Conservation (phyloP, 352 stramenopile genomes). For the Pythium aristosporum region DNA sequence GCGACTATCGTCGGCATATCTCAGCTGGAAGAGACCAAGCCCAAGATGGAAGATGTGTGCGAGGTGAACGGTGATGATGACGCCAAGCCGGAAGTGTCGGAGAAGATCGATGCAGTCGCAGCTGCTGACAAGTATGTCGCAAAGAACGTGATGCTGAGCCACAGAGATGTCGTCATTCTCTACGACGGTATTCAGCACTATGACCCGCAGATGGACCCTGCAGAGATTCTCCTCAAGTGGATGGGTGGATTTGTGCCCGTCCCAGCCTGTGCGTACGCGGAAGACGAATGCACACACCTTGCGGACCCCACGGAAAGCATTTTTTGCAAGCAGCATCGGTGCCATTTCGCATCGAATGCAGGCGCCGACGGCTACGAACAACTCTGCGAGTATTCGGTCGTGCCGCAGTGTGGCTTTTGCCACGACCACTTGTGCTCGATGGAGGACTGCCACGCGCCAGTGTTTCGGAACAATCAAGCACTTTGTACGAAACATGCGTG, state of each 20-base stretch:
- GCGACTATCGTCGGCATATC: conserved; percentile 5
- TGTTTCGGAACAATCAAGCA: conserved; percentile 29
- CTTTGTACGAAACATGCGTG: conserved; percentile 59
- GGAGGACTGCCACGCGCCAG: conserved; percentile 14
- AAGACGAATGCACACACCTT: conserved; percentile 38
- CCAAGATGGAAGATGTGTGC: not conserved
- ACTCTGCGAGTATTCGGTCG: conserved; percentile 33
- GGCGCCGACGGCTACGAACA: not conserved
- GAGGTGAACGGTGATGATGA: not conserved
- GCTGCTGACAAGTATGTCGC: conserved; percentile 3
- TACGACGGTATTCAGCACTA: conserved; percentile 63
- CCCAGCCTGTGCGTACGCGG: conserved; percentile 32
- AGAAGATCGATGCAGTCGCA: not conserved
- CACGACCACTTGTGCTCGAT: conserved; percentile 39
- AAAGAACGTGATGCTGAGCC: conserved; percentile 22
- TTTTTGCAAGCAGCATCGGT: conserved; percentile 33
- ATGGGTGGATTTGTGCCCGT: conserved; percentile 50
- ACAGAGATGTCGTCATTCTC: conserved; percentile 34
- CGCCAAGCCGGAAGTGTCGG: not conserved
- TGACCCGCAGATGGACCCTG: conserved; percentile 42
- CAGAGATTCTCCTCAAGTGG: conserved; percentile 62
- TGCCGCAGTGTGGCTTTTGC: conserved; percentile 40
- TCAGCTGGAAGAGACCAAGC: not conserved
- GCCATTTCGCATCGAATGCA: conserved; percentile 7
- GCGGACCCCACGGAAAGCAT: conserved; percentile 24